Conservation (phyloP, 1,284 basidiomycete genomes). For the Pseudozyma tsukubaensis region DNA sequence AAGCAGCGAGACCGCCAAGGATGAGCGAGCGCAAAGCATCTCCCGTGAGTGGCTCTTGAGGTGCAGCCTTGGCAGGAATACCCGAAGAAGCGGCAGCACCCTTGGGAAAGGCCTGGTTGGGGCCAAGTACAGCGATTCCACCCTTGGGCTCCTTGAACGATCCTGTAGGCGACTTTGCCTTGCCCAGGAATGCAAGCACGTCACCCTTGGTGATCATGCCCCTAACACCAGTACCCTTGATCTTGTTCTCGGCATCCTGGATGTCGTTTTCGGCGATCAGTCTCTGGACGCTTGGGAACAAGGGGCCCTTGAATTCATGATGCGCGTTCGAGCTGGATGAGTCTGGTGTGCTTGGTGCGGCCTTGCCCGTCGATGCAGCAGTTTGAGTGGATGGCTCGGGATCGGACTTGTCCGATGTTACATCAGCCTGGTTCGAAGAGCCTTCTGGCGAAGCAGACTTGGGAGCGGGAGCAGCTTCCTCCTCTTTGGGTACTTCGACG, state of each 20-base stretch:
- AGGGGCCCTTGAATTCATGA: constrained; percentile 40
- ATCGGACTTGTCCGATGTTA: constrained; percentile 31
- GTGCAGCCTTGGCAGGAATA: constrained; percentile 17
- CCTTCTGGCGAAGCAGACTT: constrained; percentile 9
- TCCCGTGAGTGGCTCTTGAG: constrained; percentile 42
- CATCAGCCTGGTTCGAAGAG: constrained; percentile 12
- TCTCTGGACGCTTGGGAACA: constrained; percentile 69
- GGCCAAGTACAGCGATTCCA: constrained; percentile 57
- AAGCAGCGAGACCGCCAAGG: constrained; percentile 48
- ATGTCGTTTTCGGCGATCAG: constrained; percentile 64
- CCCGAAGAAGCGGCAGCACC: constrained; percentile 22
- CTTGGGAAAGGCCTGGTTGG: constrained; percentile 45
- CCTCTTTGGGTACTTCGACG: constrained; percentile 55
- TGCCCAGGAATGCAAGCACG: constrained; percentile 69
- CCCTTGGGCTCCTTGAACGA: constrained; percentile 52
- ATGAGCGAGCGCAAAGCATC: constrained; percentile 52
- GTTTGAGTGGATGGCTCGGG: constrained; percentile 33
- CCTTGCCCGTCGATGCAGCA: constrained; percentile 33
- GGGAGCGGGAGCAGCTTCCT: constrained; percentile 29
- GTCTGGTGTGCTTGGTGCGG: constrained; percentile 29
- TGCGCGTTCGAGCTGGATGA: constrained; percentile 38
- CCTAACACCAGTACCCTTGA: constrained; percentile 69
- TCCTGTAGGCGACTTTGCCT: constrained; percentile 57
- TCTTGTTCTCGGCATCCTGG: constrained; percentile 63
- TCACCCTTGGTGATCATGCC: constrained; percentile 71